phyloP scores from a whole-genome alignment of 371 early-diverging fungal genomes.

The Smittium culicis region DNA sequence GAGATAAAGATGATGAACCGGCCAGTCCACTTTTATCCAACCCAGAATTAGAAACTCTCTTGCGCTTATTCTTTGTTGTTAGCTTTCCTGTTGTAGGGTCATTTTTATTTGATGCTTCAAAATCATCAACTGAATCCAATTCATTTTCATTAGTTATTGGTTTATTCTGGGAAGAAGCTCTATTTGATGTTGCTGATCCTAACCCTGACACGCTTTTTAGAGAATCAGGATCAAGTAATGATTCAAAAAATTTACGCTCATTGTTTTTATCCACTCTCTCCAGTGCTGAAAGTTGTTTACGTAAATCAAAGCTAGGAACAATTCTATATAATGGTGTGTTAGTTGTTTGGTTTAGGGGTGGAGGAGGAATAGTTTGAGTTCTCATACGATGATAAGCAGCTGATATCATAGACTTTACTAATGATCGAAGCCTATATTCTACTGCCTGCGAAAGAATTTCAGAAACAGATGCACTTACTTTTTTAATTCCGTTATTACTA shows the following conservation, averaged over 20 bases:
- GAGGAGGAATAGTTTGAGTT: too few species aligned
- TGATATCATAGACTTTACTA: too few species aligned
- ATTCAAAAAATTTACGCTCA: constrained; percentile 42
- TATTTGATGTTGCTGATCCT: neutral
- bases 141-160: too few species aligned
- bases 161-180: neutral
- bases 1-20: neutral
- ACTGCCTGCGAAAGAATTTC: too few species aligned
- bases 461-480: too few species aligned
- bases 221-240: constrained; percentile 7
- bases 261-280: constrained; percentile 58
- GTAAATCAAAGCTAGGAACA: constrained; percentile 48
- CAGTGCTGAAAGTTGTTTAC: constrained; percentile 50
- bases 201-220: neutral
- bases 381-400: too few species aligned
- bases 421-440: too few species aligned
- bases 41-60: neutral
- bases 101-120: neutral
- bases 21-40: neutral
- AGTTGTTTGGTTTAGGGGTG: too few species aligned
- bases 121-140: neutral
- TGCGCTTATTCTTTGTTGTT: neutral
- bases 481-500: too few species aligned
- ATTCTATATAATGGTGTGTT: too few species aligned
- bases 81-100: neutral